Percentiles rank a stretch among this genome's conserved stretches.
phyloP scores from a whole-genome alignment of 2,329 filamentous ascomycete species.

The Pyrenophora teres region DNA sequence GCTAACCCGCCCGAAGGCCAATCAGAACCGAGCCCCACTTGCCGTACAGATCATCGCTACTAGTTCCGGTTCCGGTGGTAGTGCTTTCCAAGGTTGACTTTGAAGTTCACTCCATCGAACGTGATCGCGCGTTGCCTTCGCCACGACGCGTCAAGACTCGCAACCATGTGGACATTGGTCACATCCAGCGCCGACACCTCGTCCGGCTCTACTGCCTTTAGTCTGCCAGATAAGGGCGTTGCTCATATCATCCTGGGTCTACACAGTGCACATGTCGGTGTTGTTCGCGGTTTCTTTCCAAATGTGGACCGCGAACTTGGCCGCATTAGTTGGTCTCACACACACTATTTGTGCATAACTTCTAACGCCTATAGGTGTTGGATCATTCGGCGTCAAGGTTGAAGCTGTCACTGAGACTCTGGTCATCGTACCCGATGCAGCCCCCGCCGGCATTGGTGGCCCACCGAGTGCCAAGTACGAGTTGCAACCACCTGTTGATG shows the following conservation, averaged over 20 bases:
- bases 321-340: slow-evolving; percentile 21
- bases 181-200: not conserved
- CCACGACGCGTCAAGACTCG: slow-evolving; percentile 24
- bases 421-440: slow-evolving; percentile 20
- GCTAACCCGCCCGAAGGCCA: not conserved
- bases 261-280: not conserved
- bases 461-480: slow-evolving; percentile 16
- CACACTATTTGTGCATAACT: not conserved
- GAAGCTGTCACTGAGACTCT: slow-evolving; percentile 28
- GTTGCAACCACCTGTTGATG: slow-evolving; percentile 22
- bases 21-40: slow-evolving; percentile 6
- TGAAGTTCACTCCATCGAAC: slow-evolving; percentile 1
- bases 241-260: slow-evolving; percentile 8
- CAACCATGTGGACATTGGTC: slow-evolving; percentile 25
- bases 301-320: slow-evolving; percentile 18
- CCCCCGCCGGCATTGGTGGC: not conserved
- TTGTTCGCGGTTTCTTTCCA: slow-evolving; percentile 1
- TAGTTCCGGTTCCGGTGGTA: slow-evolving; percentile 1
- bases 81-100: not conserved
- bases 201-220: not conserved
- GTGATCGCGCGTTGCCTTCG: slow-evolving; percentile 26
- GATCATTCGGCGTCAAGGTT: slow-evolving; percentile 30
- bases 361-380: slow-evolving; percentile 17
- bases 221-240: slow-evolving; percentile 7
- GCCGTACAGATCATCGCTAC: slow-evolving; percentile 21